Base-by-base conservation (phyloP, 352 stramenopile genomes). In the Phytopythium montanum region DNA sequence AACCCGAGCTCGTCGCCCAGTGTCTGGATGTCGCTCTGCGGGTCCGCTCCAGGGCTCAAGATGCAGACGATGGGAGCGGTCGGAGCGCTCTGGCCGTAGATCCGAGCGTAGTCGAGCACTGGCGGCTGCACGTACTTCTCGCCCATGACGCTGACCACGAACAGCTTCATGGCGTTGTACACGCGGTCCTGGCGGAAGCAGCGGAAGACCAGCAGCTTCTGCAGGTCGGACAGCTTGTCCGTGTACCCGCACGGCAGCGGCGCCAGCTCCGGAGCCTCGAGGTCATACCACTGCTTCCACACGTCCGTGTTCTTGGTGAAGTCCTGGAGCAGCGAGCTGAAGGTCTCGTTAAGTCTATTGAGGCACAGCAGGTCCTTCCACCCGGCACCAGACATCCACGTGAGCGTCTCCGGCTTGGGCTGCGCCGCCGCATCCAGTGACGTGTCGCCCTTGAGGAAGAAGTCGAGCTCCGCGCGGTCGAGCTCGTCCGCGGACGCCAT, bases 371-470 rank as follows among this genome's bases (percentile, higher is more conserved):
- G 57, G 51, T 98, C 94, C 58, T 98, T 98, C 95, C 95, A 98
- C 2, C 90, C 91, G 12, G 80, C 73, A 52, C 66, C 62, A 4
- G 85, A 88, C 29, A 98, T 85, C 95, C 95, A 98, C 25, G 74
- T 72, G 13, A 93, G 56, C 0, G 67, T 46, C 5, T 91, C 88
- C 0, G 90, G 88, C 62, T 90, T 92, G 8, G 66, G 70, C 42
- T 92, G 75, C 5, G 73, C 64, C 5, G 86, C 78, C 2, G 72
- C 78, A 53, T 96, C 90, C 4, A 98, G 70, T n/a, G 87, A 97
- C n/a, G 89, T 97, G 53, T 98, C 92, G 26, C 95, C 95, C 65
- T 98, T 98, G 31, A 98, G 75, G 70, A 98, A 98, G 56, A 98
- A 98, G 63, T 98, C 94, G 19, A 98, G 82, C 59, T 98, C 87